Base-by-base conservation (phyloP, 805 yeast genomes). In the Saccharomycopsis sp. region DNA sequence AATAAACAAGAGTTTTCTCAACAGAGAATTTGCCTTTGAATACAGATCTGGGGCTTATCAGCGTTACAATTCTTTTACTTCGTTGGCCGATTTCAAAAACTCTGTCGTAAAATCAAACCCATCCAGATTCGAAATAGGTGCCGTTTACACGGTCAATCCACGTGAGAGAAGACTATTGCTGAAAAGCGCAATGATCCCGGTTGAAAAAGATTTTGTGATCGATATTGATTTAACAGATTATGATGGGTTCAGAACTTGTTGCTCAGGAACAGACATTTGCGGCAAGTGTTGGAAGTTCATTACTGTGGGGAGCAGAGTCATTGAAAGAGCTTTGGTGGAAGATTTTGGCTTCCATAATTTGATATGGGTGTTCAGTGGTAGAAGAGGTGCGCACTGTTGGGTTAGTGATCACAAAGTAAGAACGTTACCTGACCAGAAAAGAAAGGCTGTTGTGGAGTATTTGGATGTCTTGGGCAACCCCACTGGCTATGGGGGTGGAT, bases 331-430 rank as follows among this genome's bases (percentile, higher is more conserved):
- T 0, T 66, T 92, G 39, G 64, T 74, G 39, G 86, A 85, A 38
- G 97, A 89, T 59, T 92, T 92, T 60, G 97, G 96, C 1, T 88
- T 84, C 58, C 64, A 76, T 45, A 79, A 85, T 59, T 66, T 86
- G 55, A 67, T 92, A 37, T 92, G 97, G 97, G 95, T 89, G 4
- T 92, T 85, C 56, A 86, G 96, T 1, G 98, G 98, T 35, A 81
- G 98, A 68, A 83, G 98, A 72, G 98, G 98, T 60, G 95, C 94
- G 12, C 98, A 92, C 68, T 94, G 97, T 54, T 92, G 98, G 98
- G 71, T 92, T 18, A 83, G 95, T 60, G 98, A 92, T 57, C 61
- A 71, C 41, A 65, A 88, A 36, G 96, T 96, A 1, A 65, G 96
- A 42, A 53, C 58, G 1, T 60, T 92, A 47, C 81, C 75, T 48